phyloP scores from a whole-genome alignment of 2,329 filamentous ascomycete species.

The Alternaria incomplexa region DNA sequence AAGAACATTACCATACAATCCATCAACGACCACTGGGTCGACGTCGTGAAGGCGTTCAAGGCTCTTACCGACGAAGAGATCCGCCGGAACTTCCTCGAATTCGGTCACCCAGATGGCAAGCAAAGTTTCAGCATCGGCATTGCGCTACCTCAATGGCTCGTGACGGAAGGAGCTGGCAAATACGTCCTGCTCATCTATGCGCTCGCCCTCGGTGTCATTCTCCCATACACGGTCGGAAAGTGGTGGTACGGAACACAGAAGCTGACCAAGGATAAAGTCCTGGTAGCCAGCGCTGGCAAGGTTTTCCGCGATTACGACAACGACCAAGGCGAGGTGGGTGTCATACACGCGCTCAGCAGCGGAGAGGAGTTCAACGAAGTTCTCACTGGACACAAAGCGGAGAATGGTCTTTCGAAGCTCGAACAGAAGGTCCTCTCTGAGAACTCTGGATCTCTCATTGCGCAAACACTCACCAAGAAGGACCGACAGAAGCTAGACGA shows the following conservation, averaged over 20 bases:
- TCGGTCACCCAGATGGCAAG: slow-evolving; percentile 95
- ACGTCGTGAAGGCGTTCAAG: slow-evolving; percentile 97
- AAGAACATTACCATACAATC: slow-evolving; percentile 89
- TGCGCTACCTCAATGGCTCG: slow-evolving; percentile 88
- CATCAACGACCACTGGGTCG: slow-evolving; percentile 88
- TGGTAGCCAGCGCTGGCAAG: slow-evolving; percentile 92
- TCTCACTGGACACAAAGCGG: slow-evolving; percentile 78
- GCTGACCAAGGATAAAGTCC: slow-evolving; percentile 89
- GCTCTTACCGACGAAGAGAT: slow-evolving; percentile 96
- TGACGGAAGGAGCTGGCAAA: slow-evolving; percentile 93
- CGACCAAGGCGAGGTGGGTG: slow-evolving; percentile 77
- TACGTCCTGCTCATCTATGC: slow-evolving; percentile 93
- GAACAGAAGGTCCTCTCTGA: slow-evolving; percentile 79
- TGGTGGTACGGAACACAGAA: slow-evolving; percentile 99
- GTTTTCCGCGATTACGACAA: slow-evolving; percentile 94
- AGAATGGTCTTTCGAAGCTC: slow-evolving; percentile 80
- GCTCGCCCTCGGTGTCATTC: slow-evolving; percentile 81
- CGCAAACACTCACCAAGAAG: slow-evolving; percentile 69
- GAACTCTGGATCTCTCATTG: slow-evolving; percentile 59
- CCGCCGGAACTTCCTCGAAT: slow-evolving; percentile 95
- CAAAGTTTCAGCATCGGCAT: slow-evolving; percentile 98
- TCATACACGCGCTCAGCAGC: slow-evolving; percentile 80
- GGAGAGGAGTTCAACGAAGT: slow-evolving; percentile 84
- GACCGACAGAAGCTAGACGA: slow-evolving; percentile 79
- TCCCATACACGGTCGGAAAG: slow-evolving; percentile 91